Base-by-base conservation (phyloP, 2,329 filamentous ascomycete genomes). In the Fusarium oligoseptatum region DNA sequence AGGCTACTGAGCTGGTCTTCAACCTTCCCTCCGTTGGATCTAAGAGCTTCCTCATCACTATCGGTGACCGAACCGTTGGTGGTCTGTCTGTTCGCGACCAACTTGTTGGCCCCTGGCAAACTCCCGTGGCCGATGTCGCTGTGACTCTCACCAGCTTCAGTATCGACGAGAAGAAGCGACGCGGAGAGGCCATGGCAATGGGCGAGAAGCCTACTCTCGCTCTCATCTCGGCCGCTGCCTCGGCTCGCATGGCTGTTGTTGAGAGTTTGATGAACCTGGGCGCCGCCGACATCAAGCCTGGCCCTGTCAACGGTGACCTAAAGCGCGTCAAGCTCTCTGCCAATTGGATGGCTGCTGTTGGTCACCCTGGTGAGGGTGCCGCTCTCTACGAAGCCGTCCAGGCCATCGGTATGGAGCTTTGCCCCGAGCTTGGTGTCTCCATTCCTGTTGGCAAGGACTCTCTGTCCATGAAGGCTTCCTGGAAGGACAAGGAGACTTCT, bases 301-400 rank as follows among this genome's bases (percentile, higher is more conserved):
- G 77, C 9, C 64, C 73, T 34, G 77, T 79, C 36, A 79, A 78
- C 27, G 93, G 93, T 55, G 91, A 94, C 64, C 86, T 98, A 61
- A 90, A 90, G 69, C 92, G 94, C 50, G 92, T 98, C 71, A 93
- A 96, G 81, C 89, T 98, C 11, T 98, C 95, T 4, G 96, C 96
- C 60, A 98, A 99, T 85, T 99, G 96, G 96, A 98, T 98, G 97
- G 95, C 95, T 4, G 96, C 96, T n/a, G 94, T 95, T 70, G 95
- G 92, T 80, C 95, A 98, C 82, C 92, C 94, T 24, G 97, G 97
- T 56, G 97, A 99, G 83, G 95, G 95, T 45, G 95, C 96, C 43
- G 95, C 93, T 17, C 88, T 98, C 36, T 98, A 98, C 80, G 95
- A 98, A 83, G 97, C 95, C 34, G 97, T 98, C 3, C 90, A 97